Base-by-base conservation (phyloP, 768 basidiomycete species). In the Russula ochroleuca region DNA sequence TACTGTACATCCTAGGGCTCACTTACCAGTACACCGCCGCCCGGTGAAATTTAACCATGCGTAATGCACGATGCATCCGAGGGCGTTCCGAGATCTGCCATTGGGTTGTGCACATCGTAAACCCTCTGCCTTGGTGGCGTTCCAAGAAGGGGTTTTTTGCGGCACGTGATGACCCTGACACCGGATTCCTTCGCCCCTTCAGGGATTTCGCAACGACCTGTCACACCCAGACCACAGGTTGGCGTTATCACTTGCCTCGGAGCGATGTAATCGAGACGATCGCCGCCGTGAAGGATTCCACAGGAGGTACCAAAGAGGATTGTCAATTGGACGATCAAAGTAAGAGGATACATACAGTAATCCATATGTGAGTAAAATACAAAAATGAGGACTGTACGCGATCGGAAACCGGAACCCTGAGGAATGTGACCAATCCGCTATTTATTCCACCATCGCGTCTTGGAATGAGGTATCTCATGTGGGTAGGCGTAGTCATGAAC, bases 111-210 rank as follows among this genome's bases (percentile, higher is more conserved):
- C 15, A 4, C 55, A 45, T 57, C 47, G 59, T 35, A 59, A 64
- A 57, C 64, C 64, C 64, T 65, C 23, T 65, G 53, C 64, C 64
- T 51, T 37, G 54, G 48, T 57, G 64, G 59, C 48, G 40, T 25
- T 50, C 38, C 28, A 51, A 43, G 53, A 35, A 33, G 54, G 6
- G 28, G 28, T 23, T 50, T 50, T 25, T 37, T 56, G 41, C 13
- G 11, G 17, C 57, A 38, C 40, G 57, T 6, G 55, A 25, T 13
- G 35, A 41, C 40, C 61, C 31, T 23, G 50, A 61, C 56, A 37
- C 21, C 15, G 25, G 13, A 11, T 25, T 13, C 35, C 45, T 60
- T 21, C 21, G 21, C 13, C 7, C 17, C 37, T 40, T 59, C 28
- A 19, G 58, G 37, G 17, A 47, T 33, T 53, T 57, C 28, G 50